Evolutionary conservation across 2,329 filamentous ascomycete species (phyloP).

Genomic region (Davidsoniella neocaledoniae): DNA sequence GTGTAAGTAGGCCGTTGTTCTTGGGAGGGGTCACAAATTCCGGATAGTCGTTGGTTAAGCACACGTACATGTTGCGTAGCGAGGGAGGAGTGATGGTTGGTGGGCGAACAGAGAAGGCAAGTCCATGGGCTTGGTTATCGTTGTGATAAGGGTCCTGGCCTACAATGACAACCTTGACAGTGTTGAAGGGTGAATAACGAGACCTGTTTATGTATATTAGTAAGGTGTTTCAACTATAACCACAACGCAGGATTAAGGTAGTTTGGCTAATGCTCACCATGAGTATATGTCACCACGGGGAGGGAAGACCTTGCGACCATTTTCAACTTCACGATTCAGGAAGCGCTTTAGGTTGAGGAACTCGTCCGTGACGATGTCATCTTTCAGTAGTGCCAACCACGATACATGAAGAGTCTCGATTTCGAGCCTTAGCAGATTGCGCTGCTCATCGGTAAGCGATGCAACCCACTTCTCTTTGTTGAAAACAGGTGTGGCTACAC

Average conservation of each 20-base stretch:
- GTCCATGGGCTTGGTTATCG: slow-evolving; percentile 82
- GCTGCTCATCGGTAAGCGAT: slow-evolving; percentile 64
- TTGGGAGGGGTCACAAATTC: slow-evolving; percentile 58
- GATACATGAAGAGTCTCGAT: slow-evolving; percentile 83
- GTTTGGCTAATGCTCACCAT: slow-evolving; percentile 42
- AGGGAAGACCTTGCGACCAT: slow-evolving; percentile 68
- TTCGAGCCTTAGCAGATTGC: slow-evolving; percentile 66
- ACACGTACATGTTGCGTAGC: slow-evolving; percentile 83
- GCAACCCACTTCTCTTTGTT: slow-evolving; percentile 85
- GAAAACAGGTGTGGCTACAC: slow-evolving; percentile 20
- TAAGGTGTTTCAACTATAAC: neutral
- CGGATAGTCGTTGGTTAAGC: slow-evolving; percentile 77
- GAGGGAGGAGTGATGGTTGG: slow-evolving; percentile 80
- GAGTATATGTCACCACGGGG: slow-evolving; percentile 82
- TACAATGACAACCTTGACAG: slow-evolving; percentile 80
- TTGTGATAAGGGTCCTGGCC: slow-evolving; percentile 98
- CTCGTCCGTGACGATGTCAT: slow-evolving; percentile 60
- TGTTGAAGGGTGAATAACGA: slow-evolving; percentile 73
- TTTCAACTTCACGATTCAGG: slow-evolving; percentile 57
- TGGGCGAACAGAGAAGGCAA: slow-evolving; percentile 86
- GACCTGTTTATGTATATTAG: slow-evolving; percentile 45
- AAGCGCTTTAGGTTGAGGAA: slow-evolving; percentile 85
- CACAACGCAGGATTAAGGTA: neutral
- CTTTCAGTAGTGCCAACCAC: slow-evolving; percentile 80
- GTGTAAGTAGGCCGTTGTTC: slow-evolving; percentile 66